Evolutionary conservation across 2,329 filamentous ascomycete species (phyloP).

Genomic region (Sporothrix globosa): DNA sequence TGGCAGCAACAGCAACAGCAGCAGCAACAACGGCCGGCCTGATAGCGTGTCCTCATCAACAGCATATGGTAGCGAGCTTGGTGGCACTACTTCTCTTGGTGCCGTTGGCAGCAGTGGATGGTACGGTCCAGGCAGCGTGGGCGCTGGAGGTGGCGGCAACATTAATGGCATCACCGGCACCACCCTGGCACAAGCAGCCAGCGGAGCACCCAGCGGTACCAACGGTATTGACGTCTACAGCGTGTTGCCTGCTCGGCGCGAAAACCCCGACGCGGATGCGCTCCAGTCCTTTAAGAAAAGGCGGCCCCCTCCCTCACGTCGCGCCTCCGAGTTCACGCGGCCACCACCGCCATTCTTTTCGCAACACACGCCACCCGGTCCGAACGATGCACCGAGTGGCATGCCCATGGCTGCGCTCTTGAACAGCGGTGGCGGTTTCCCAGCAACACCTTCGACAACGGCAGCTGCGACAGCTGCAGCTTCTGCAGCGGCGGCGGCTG

Average conservation of each 20-base stretch:
- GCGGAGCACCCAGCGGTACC: conserved; percentile 26
- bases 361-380: conserved; percentile 36
- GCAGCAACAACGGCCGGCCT: conserved; percentile 9
- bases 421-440: conserved; percentile 12
- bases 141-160: neutral
- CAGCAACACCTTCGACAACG: neutral
- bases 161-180: neutral
- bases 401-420: conserved; percentile 13
- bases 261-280: conserved; percentile 40
- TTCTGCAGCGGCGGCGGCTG: conserved; percentile 11
- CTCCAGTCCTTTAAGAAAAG: conserved; percentile 42
- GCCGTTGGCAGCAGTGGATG: neutral
- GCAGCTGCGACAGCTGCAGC: conserved; percentile 14
- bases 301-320: conserved; percentile 39
- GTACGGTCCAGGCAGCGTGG: neutral
- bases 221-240: conserved; percentile 37
- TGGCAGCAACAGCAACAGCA: neutral
- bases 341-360: conserved; percentile 42
- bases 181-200: neutral
- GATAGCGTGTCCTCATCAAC: conserved; percentile 19
- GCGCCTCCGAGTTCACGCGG: conserved; percentile 42
- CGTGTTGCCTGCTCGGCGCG: conserved; percentile 42
- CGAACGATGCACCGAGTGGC: conserved; percentile 7
- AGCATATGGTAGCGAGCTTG: conserved; percentile 1
- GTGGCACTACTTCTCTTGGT: neutral